Percentiles rank a stretch among this genome's conserved stretches.
Evolutionary conservation across 2,329 filamentous ascomycete species (phyloP).

Genomic region (Ophiocordyceps camponoti-leonardi): DNA sequence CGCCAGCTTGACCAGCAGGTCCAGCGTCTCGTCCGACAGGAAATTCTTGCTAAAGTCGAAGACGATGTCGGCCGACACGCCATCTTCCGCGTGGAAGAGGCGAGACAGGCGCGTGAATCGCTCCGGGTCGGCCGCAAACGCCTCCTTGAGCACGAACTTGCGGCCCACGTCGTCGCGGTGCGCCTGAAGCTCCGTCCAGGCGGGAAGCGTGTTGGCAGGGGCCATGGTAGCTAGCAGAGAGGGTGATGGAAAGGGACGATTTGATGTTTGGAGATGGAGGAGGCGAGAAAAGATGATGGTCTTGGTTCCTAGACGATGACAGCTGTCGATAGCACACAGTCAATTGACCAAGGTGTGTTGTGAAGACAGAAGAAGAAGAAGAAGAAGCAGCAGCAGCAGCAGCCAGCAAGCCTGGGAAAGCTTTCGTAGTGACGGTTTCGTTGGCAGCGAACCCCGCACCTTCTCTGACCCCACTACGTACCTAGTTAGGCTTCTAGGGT

Average conservation of each 20-base stretch:
- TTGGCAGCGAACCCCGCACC: too few relatives aligned
- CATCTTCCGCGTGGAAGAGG: slow-evolving; percentile 59
- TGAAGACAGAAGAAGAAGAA: too few relatives aligned
- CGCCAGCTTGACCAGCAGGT: slow-evolving; percentile 74
- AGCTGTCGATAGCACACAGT: too few relatives aligned
- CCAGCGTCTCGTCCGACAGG: slow-evolving; percentile 78
- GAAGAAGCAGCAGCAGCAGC: too few relatives aligned
- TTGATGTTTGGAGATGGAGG: background rate
- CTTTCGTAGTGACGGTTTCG: too few relatives aligned
- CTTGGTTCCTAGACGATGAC: too few relatives aligned
- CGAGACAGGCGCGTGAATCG: slow-evolving; percentile 85
- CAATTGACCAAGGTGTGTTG: too few relatives aligned
- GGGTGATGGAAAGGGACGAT: background rate
- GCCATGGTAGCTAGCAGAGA: slow-evolving; percentile 34
- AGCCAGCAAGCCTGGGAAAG: too few relatives aligned
- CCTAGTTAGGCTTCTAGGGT: too few relatives aligned
- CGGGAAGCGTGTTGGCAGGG: slow-evolving; percentile 68
- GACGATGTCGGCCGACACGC: slow-evolving; percentile 71
- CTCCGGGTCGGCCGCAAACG: slow-evolving; percentile 73
- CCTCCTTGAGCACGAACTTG: slow-evolving; percentile 82
- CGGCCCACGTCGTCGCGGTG: slow-evolving; percentile 79
- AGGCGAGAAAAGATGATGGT: background rate
- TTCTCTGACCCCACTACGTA: too few relatives aligned
- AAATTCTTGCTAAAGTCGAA: slow-evolving; percentile 99
- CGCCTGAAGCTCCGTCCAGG: slow-evolving; percentile 81